Percentiles rank a stretch among this genome's conserved stretches.
phyloP scores from a whole-genome alignment of 192 early-diverging fungal genomes.

The Radiomyces spectabilis region DNA sequence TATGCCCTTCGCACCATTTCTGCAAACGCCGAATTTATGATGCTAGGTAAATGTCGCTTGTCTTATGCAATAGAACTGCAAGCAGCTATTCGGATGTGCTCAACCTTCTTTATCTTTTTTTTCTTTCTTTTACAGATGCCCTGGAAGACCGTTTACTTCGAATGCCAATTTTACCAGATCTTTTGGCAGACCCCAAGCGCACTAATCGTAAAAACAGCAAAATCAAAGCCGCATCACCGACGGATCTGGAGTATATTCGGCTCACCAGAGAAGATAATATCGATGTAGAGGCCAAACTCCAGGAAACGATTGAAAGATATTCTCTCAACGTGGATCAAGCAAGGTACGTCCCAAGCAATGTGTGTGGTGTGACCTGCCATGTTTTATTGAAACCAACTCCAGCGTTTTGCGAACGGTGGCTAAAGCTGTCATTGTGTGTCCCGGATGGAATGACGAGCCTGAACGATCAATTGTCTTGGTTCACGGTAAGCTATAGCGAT shows the following conservation, averaged over 20 bases:
- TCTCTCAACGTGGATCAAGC: conserved; percentile 41
- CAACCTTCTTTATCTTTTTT: neutral
- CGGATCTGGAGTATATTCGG: conserved; percentile 21
- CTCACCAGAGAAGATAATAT: conserved; percentile 32
- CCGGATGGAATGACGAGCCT: conserved; percentile 26
- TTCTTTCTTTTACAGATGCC: conserved; percentile 19
- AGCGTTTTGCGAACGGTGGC: conserved; percentile 32
- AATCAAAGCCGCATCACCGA: conserved; percentile 8
- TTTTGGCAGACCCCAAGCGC: conserved; percentile 29
- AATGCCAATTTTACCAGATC: conserved; percentile 29
- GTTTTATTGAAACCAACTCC: neutral
- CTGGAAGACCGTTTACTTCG: conserved; percentile 21
- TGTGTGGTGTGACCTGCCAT: neutral
- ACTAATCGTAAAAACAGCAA: conserved; percentile 18
- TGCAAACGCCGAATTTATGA: conserved; percentile 44
- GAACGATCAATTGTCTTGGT: conserved; percentile 32
- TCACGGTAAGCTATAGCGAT: conserved; percentile 25
- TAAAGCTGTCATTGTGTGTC: conserved; percentile 25
- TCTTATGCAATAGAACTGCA: too few species aligned
- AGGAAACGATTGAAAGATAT: conserved; percentile 28
- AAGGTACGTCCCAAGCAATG: conserved; percentile 5
- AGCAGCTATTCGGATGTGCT: neutral
- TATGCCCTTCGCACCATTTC: conserved; percentile 35
- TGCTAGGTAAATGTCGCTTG: conserved; percentile 42
- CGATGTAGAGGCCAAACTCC: conserved; percentile 29